Evolutionary conservation across 2,329 filamentous ascomycete genomes (phyloP).

Genomic region (Xylariaceae sp.): DNA sequence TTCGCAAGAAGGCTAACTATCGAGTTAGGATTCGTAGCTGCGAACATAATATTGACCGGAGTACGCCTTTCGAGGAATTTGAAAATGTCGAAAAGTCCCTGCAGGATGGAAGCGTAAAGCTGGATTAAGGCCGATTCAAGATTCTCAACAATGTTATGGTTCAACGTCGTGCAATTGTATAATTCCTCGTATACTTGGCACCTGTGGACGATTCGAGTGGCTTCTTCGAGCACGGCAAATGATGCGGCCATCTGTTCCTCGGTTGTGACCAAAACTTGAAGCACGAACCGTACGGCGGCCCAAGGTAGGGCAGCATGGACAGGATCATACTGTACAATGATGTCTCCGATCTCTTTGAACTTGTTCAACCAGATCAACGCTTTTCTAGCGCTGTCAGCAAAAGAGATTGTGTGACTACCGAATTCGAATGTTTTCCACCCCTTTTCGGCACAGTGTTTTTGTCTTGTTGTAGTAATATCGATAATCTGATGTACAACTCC

Average conservation of each 20-base stretch:
- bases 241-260: conserved; percentile 4
- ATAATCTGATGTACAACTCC: no score
- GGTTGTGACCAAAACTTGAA: background rate
- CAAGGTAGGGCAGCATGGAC: conserved; percentile 10
- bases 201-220: conserved; percentile 7
- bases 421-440: no score
- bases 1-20: background rate
- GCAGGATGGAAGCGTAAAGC: conserved; percentile 7
- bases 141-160: background rate
- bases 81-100: conserved; percentile 1
- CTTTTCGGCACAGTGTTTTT: no score
- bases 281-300: conserved; percentile 6
- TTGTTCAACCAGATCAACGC: conserved; percentile 10
- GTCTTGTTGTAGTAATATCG: no score
- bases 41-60: background rate
- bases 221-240: conserved; percentile 1
- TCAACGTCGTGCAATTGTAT: conserved; percentile 7
- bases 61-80: background rate
- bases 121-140: conserved; percentile 6
- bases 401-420: no score
- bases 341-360: conserved; percentile 11
- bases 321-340: conserved; percentile 10
- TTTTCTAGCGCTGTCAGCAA: no score
- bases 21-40: background rate
- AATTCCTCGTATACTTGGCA: conserved; percentile 4